Conservation (phyloP, 768 basidiomycete species). For the Leccinum fibrillosum region DNA sequence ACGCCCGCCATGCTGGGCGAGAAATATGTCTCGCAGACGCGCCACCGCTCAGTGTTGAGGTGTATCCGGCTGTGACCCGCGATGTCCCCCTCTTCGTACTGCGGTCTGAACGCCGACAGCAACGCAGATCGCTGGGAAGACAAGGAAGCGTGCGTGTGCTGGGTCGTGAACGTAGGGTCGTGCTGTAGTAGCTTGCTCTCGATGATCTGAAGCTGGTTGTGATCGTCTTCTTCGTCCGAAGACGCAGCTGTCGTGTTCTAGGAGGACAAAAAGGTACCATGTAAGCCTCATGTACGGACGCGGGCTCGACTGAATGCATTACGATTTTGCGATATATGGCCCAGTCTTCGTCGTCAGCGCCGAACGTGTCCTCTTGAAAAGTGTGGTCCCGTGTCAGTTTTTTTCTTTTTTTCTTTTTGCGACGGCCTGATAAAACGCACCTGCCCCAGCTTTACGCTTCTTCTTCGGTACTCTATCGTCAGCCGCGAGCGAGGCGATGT, state of each 20-base stretch:
- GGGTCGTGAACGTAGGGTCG: conserved; percentile 80
- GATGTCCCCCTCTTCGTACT: conserved; percentile 72
- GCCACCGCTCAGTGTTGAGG: conserved; percentile 84
- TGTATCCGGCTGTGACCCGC: conserved; percentile 77
- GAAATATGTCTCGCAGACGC: conserved; percentile 91
- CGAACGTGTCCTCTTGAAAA: conserved; percentile 81
- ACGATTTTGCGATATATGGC: conserved; percentile 97
- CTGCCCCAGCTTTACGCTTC: conserved; percentile 78
- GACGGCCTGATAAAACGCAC: conserved; percentile 36
- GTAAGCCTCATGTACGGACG: not conserved
- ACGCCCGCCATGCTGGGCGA: conserved; percentile 92
- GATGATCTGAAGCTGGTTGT: conserved; percentile 63
- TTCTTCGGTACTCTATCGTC: conserved; percentile 83
- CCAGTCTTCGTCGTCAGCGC: conserved; percentile 95
- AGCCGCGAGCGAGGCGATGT: conserved; percentile 85
- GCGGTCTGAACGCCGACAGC: conserved; percentile 79
- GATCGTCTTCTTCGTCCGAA: conserved; percentile 89
- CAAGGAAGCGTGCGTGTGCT: conserved; percentile 80
- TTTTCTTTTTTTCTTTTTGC: too few species aligned
- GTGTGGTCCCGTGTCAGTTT: not conserved
- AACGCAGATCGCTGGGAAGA: conserved; percentile 78
- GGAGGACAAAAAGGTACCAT: not conserved
- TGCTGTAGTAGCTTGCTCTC: conserved; percentile 78
- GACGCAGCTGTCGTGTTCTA: conserved; percentile 70
- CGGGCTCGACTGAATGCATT: conserved; percentile 20